Conservation (phyloP, 768 basidiomycete genomes). For the Xerocomellus amylosporus region DNA sequence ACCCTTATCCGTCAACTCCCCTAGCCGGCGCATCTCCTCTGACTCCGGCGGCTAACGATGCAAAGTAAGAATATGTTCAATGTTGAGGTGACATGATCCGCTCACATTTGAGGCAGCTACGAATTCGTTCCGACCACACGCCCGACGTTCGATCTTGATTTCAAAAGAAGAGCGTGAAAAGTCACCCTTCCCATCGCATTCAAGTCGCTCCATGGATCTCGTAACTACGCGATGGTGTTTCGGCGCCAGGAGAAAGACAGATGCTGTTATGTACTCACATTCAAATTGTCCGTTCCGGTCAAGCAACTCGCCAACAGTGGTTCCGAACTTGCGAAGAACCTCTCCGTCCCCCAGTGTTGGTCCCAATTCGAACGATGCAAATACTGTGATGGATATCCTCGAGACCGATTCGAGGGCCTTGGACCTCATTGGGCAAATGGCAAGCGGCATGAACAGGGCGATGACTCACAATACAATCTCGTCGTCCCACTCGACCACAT, state of each 20-base stretch:
- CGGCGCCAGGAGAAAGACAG: too few species aligned
- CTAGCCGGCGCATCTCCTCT: not conserved
- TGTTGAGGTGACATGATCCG: not conserved
- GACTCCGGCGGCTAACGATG: not conserved
- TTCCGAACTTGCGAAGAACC: not conserved
- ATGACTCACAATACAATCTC: not conserved
- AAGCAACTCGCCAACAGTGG: not conserved
- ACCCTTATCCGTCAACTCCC: not conserved
- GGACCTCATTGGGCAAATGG: not conserved
- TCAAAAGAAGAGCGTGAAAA: not conserved
- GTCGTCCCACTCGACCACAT: constrained; percentile 1
- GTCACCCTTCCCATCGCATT: not conserved
- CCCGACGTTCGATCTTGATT: not conserved
- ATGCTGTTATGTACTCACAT: not conserved
- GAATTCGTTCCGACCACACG: too few species aligned
- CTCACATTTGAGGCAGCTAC: not conserved
- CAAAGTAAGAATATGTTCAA: not conserved
- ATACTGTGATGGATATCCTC: not conserved
- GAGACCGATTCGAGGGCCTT: not conserved
- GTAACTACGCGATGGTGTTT: not conserved
- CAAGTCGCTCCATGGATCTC: not conserved
- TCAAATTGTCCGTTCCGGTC: not conserved
- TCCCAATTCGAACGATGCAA: constrained; percentile 8
- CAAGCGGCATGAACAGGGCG: not conserved
- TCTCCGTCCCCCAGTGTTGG: constrained; percentile 7